Base-by-base conservation (phyloP, 345 rosid genomes). In the Rhizophora apiculata region DNA sequence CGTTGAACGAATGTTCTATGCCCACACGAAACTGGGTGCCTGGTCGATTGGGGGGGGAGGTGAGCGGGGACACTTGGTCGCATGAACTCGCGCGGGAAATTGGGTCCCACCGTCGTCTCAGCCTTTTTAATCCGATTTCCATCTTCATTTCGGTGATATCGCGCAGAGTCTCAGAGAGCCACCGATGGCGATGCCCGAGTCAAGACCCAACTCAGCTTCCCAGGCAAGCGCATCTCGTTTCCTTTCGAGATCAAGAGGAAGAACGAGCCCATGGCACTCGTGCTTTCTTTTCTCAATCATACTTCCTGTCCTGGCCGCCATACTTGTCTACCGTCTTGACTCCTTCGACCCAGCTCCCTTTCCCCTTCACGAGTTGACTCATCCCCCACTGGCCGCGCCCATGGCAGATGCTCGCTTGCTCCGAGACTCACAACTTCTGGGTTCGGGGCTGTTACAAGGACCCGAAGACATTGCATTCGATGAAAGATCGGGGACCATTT, bases 391-490 rank as follows among this genome's bases (percentile, higher is more conserved):
- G 6, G 55, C 62, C 21, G 75, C 87, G 1, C 57, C 74, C 54
- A 34, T 61, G 56, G 19, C 49, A 6, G 82, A 87, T 46, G 77
- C 51, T 8, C 75, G 27, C 21, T 20, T 85, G 58, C 81, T 89
- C 43, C 62, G 59, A 51, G 87, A 88, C 7, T 76, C 89, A 0
- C 86, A 91, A 67, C 31, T 59, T 56, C 55, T 91, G 54, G 96
- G 93, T 0, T 27, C 6, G 0, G 89, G 85, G 51, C 55, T 56
- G 66, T 60, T 91, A 57, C 60, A 18, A 20, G 86, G 60, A 21
- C 92, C 97, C 0, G 97, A 92, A 67, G 97, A 92, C 69, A 64
- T 92, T 43, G 81, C 75, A 0, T 86, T 85, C 53, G 89, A 89
- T 43, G 60, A 55, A 22, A 64, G 49, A 37, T 74, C 88, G 6